Evolutionary conservation across 2,329 filamentous ascomycete species (phyloP), one percentile per base, ranked within the genome.

Genomic region (Chaetomiaceae sp.): DNA sequence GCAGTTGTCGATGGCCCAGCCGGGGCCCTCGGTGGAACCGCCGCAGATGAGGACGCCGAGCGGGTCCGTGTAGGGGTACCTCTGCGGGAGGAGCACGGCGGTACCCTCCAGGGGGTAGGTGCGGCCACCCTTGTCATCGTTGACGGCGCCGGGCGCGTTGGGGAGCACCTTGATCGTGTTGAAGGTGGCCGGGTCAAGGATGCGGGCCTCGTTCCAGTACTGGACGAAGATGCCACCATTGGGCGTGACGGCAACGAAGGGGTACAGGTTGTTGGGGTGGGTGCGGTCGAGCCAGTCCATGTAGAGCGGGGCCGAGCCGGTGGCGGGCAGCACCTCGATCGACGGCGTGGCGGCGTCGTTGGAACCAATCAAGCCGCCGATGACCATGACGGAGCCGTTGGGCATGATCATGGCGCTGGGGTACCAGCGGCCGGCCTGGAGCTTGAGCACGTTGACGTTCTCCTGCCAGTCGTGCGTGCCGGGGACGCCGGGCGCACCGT

Each of bases 251-350:
- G 67, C 67, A 10, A 79, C 58, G 67, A 75, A 82, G 0, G 79
- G 79, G 54, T 83, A 82, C n/a, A 81, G 66, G 59, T 81, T 82
- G 66, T 77, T 72, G 2, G 78, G 78, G 57, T 81, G 74, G 2
- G 78, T 81, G 21, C 73, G 70, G 35, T 72, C 61, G 12, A 82
- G 70, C 66, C 75, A 82, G 39, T 79, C 74, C 57, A 76, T 70
- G 57, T 71, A 68, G 9, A 75, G 58, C 3, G 73, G 65, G 1
- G 67, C 63, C 4, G 70, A 70, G 35, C 70, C 69, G 14, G 70
- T 71, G 9, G 63, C 67, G 35, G 78, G 79, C 20, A 81, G 66
- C 13, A 82, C 65, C 64, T 82, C 78, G 43, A 81, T 70, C 13
- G 72, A 74, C 3, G 77, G 78, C 5, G 75, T 73, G 2, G 55